Percentiles rank a stretch among this genome's conserved stretches.
Evolutionary conservation across 1,284 basidiomycete genomes (phyloP).

Genomic region (Puccinia coronata): DNA sequence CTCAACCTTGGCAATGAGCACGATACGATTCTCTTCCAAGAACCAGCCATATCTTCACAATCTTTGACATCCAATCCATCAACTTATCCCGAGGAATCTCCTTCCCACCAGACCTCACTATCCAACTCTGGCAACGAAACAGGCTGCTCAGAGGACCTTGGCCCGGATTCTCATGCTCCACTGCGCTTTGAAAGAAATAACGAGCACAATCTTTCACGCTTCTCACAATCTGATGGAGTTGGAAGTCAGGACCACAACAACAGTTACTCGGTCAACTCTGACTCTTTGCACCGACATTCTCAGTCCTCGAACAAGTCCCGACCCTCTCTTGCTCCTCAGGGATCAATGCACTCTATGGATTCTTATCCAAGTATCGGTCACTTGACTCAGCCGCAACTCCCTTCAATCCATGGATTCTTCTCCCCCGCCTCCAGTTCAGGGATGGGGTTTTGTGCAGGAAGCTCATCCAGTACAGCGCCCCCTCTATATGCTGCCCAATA

Average conservation of each 20-base stretch:
- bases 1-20: conserved; percentile 8
- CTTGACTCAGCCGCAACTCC: conserved; percentile 29
- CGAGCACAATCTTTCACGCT: not conserved
- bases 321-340: not conserved
- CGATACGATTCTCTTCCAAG: conserved; percentile 3
- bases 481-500: conserved; percentile 37
- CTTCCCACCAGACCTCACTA: not conserved
- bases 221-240: not conserved
- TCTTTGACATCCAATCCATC: conserved; percentile 10
- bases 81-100: conserved; percentile 7
- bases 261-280: not conserved
- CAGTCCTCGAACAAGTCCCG: not conserved
- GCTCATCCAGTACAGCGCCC: not conserved
- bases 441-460: conserved; percentile 17
- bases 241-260: not conserved
- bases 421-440: conserved; percentile 10
- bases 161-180: conserved; percentile 8
- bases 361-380: not conserved
- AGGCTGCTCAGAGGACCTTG: not conserved
- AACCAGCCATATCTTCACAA: not conserved
- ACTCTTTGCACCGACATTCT: conserved; percentile 17
- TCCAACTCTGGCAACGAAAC: not conserved
- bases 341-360: conserved; percentile 4
- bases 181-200: conserved; percentile 7
- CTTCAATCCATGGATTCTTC: conserved; percentile 25